Conservation (phyloP, 306 rosid genomes). For the Cyamopsis tetragonoloba region DNA sequence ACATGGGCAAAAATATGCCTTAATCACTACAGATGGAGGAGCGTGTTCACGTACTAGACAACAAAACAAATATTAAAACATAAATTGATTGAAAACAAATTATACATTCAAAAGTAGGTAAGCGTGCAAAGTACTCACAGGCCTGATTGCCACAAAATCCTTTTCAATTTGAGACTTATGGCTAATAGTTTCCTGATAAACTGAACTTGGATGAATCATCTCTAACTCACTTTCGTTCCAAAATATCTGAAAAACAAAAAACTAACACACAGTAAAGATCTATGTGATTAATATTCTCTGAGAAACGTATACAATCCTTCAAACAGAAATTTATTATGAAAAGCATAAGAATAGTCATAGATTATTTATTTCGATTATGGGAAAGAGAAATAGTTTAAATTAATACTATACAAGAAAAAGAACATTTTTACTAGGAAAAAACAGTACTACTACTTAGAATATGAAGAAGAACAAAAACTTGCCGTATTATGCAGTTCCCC, state of each 20-base stretch:
- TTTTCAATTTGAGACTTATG: slow-evolving; percentile 53
- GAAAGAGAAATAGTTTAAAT: neutral
- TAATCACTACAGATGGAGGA: neutral
- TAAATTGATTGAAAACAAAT: slow-evolving; percentile 3
- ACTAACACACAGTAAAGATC: slow-evolving; percentile 4
- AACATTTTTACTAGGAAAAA: neutral
- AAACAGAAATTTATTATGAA: neutral
- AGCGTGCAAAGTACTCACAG: slow-evolving; percentile 34
- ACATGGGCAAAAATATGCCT: neutral
- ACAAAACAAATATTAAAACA: neutral
- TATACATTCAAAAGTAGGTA: neutral
- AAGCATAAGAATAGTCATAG: neutral
- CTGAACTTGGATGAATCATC: slow-evolving; percentile 62
- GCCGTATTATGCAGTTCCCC: slow-evolving; percentile 60
- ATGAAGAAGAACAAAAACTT: slow-evolving; percentile 26
- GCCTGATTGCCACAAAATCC: slow-evolving; percentile 50
- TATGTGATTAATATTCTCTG: neutral
- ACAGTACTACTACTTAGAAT: neutral
- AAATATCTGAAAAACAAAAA: slow-evolving; percentile 50
- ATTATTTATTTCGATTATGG: neutral
- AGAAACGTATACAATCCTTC: neutral
- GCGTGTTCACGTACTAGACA: neutral
- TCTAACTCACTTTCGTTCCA: slow-evolving; percentile 73
- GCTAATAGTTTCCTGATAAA: slow-evolving; percentile 57
- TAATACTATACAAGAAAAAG: neutral